phyloP scores from a whole-genome alignment of 306 rosid species.

The Cyclanthera cordifolia region DNA sequence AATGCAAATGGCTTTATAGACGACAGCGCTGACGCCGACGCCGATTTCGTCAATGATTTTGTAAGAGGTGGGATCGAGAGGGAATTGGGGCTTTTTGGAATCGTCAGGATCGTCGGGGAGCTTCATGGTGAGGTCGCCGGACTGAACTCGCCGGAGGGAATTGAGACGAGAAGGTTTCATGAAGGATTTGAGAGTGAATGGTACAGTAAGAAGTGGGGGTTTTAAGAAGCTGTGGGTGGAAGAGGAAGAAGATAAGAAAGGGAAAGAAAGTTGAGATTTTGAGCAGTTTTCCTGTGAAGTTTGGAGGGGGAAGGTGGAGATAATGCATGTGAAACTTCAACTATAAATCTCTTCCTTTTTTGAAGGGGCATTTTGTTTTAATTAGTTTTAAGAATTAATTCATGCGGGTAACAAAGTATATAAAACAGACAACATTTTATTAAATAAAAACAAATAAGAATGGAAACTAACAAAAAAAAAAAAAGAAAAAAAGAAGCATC shows the following conservation, averaged over 20 bases:
- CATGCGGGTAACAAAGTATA: no score
- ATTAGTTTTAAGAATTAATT: not conserved
- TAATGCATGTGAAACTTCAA: constrained; percentile 31
- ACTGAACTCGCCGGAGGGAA: constrained; percentile 3
- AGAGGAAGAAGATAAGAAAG: not conserved
- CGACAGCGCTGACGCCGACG: constrained; percentile 32
- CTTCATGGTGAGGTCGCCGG: not conserved
- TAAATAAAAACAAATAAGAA: no score
- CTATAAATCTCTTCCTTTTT: constrained; percentile 28
- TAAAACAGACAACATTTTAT: no score
- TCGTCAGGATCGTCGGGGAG: constrained; percentile 9
- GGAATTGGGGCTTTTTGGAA: constrained; percentile 30
- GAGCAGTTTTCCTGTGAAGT: constrained; percentile 35
- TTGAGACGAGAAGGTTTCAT: not conserved
- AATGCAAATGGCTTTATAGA: constrained; percentile 50
- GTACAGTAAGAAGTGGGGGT: not conserved
- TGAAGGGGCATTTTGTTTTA: not conserved
- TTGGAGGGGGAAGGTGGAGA: constrained; percentile 18
- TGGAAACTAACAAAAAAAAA: no score
- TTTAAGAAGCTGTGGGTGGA: not conserved
- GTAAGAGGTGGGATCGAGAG: constrained; percentile 34
- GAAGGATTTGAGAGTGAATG: not conserved
- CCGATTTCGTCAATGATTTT: constrained; percentile 36
- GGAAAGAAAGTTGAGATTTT: constrained; percentile 12
- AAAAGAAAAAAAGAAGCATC: no score